A percentile compares a stretch with the other conserved stretches of the same genome.
These are phyloP conservation scores for Neofusicoccum sp. DNA, from an alignment of 2,329 filamentous ascomycete species.

Conservation along the genomic window DNA sequence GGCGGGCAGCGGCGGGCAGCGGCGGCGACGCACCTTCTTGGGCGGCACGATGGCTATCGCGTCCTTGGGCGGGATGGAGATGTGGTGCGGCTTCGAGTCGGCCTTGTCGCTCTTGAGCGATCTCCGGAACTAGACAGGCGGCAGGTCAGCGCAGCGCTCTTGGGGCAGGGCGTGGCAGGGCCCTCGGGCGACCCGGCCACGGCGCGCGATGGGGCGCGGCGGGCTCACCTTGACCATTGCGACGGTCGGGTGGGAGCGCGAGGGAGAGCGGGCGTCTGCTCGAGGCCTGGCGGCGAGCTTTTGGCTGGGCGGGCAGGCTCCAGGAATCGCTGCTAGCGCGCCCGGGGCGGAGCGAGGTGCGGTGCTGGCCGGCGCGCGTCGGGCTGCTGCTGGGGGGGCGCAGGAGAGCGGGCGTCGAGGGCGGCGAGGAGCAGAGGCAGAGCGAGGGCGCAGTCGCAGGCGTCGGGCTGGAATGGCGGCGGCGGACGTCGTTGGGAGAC, in stretches of 20 bases:
- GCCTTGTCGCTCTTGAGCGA: constrained; percentile 89
- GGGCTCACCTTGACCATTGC: constrained; percentile 29
- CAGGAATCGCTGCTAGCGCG: constrained; percentile 15
- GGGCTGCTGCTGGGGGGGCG: not conserved
- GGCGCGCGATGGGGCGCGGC: not conserved
- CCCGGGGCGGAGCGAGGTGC: constrained; percentile 7
- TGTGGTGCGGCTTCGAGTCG: constrained; percentile 64
- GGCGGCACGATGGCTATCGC: constrained; percentile 86
- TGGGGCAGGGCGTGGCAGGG: constrained; percentile 1
- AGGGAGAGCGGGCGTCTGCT: not conserved
- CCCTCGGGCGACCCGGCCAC: constrained; percentile 17
- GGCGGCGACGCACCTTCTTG: constrained; percentile 69
- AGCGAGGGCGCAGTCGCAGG: not conserved
- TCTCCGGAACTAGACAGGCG: constrained; percentile 60
- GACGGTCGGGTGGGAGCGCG: constrained; percentile 12
- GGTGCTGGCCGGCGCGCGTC: constrained; percentile 1
- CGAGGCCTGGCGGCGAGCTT: not conserved
- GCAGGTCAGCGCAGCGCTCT: constrained; percentile 8
- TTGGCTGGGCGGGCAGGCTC: constrained; percentile 3
- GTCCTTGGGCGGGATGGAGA: constrained; percentile 79
- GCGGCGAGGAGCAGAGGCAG: not conserved
- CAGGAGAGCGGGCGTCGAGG: constrained; percentile 2
- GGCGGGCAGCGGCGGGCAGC: constrained; percentile 4
- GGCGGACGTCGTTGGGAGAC: constrained; percentile 7
- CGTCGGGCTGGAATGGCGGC: constrained; percentile 15